Percentiles rank a stretch among this genome's conserved stretches.
These are phyloP conservation scores for Blastocladiella britannica DNA, from an alignment of 192 early-diverging fungal species.

Conservation along the genomic window DNA sequence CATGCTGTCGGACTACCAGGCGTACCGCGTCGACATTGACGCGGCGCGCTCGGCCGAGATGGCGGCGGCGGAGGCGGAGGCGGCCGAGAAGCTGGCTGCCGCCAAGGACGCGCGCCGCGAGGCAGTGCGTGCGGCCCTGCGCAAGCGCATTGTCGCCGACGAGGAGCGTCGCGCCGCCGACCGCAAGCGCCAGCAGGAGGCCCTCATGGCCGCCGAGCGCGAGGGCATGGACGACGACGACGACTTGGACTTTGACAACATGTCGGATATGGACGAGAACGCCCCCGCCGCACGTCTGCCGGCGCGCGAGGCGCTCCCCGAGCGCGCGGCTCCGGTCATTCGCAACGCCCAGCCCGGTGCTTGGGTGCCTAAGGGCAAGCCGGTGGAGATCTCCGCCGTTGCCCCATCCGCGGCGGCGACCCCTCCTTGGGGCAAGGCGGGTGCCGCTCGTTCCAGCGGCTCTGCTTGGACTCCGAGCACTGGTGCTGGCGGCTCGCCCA, in stretches of 20 bases:
- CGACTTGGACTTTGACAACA: background rate
- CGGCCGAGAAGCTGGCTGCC: slow-evolving; percentile 40
- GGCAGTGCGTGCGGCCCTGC: slow-evolving; percentile 28
- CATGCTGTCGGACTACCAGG: slow-evolving; percentile 62
- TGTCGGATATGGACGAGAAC: background rate
- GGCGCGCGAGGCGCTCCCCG: no score
- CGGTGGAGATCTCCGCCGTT: no score
- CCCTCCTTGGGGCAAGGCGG: no score
- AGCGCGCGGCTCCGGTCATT: no score
- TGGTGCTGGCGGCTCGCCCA: no score
- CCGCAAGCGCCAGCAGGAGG: slow-evolving; percentile 8
- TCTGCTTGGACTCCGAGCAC: no score
- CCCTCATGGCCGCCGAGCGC: slow-evolving; percentile 9
- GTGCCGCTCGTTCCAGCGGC: no score
- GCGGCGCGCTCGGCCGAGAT: slow-evolving; percentile 36
- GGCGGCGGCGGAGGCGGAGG: slow-evolving; percentile 32
- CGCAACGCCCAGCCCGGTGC: no score
- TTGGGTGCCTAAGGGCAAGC: no score
- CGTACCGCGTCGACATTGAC: slow-evolving; percentile 28
- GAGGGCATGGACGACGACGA: background rate
- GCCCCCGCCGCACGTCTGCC: no score
- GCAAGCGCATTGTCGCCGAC: slow-evolving; percentile 18
- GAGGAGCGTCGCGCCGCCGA: slow-evolving; percentile 19
- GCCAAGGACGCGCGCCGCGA: slow-evolving; percentile 52
- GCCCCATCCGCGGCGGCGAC: no score